Conservation (phyloP, 2,329 filamentous ascomycete species). For the Colletotrichum scovillei region DNA sequence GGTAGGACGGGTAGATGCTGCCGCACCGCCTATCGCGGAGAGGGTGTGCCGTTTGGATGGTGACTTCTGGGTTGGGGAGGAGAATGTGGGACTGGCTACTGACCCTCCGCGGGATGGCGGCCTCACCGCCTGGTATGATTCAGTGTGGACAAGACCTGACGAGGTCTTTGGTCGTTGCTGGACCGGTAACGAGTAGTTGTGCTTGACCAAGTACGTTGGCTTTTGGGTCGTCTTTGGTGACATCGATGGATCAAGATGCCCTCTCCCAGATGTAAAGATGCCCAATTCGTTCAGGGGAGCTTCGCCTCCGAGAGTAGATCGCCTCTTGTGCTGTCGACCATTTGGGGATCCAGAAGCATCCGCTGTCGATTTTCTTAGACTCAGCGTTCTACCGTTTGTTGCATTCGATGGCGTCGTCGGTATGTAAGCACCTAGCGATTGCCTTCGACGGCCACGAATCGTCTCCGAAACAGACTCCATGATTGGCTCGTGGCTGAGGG, state of each 20-base stretch:
- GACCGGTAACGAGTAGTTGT: slow-evolving; percentile 35
- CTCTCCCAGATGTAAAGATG: slow-evolving; percentile 17
- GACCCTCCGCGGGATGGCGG: slow-evolving; percentile 36
- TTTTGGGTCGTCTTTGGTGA: slow-evolving; percentile 37
- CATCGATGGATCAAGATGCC: slow-evolving; percentile 12
- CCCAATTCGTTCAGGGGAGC: slow-evolving; percentile 2
- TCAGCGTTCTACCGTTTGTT: neutral
- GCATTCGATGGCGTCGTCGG: slow-evolving; percentile 18
- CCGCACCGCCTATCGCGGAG: slow-evolving; percentile 4
- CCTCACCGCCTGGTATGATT: slow-evolving; percentile 26
- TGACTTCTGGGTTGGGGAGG: slow-evolving; percentile 32
- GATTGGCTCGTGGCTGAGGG: slow-evolving; percentile 19
- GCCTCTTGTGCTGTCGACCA: slow-evolving; percentile 1
- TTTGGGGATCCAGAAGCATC: neutral
- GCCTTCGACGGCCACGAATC: slow-evolving; percentile 18
- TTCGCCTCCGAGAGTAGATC: slow-evolving; percentile 14
- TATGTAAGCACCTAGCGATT: slow-evolving; percentile 34
- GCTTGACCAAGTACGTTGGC: slow-evolving; percentile 39
- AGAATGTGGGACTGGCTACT: slow-evolving; percentile 32
- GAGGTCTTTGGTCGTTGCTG: slow-evolving; percentile 30
- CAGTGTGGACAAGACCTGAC: slow-evolving; percentile 1
- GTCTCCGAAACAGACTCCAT: slow-evolving; percentile 19
- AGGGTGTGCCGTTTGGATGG: slow-evolving; percentile 26
- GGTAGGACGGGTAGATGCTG: neutral
- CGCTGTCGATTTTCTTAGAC: neutral